These are phyloP conservation scores for Boletus rubescentipes DNA, from an alignment of 768 basidiomycete species.

Conservation along the genomic window DNA sequence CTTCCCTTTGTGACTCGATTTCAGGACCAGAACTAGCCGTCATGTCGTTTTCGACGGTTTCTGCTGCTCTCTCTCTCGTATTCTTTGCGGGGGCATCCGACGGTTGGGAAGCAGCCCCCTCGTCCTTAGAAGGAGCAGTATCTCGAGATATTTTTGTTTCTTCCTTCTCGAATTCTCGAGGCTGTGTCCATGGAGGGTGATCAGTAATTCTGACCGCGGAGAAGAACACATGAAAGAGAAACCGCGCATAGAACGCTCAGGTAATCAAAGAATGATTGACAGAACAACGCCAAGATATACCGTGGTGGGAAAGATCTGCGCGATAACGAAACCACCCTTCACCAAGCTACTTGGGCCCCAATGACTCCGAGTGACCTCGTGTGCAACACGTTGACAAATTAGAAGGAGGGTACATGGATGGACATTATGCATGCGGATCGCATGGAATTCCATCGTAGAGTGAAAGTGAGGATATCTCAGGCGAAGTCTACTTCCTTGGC, in stretches of 20 bases:
- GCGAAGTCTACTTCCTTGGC: not conserved
- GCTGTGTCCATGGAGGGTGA: slow-evolving; percentile 4
- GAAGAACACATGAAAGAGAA: not conserved
- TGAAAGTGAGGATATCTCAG: not conserved
- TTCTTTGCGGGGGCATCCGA: not conserved
- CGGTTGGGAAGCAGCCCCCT: not conserved
- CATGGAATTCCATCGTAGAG: not conserved
- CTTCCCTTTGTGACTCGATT: not conserved
- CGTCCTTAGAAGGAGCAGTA: not conserved
- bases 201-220: slow-evolving; percentile 1
- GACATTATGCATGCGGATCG: too few species aligned
- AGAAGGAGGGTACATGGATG: too few species aligned
- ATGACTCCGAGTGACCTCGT: not conserved
- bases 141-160: not conserved
- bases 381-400: not conserved
- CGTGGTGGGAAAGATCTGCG: not conserved
- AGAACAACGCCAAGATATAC: not conserved
- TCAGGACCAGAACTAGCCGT: not conserved
- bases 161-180: not conserved
- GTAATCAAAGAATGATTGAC: not conserved
- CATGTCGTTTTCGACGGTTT: not conserved
- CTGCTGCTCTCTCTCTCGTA: not conserved
- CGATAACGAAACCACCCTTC: not conserved
- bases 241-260: not conserved
- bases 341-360: not conserved